Percentiles rank a stretch among this genome's conserved stretches.
phyloP scores from a whole-genome alignment of 169 alveolate genomes.

The Cryptosporidium parvum region DNA sequence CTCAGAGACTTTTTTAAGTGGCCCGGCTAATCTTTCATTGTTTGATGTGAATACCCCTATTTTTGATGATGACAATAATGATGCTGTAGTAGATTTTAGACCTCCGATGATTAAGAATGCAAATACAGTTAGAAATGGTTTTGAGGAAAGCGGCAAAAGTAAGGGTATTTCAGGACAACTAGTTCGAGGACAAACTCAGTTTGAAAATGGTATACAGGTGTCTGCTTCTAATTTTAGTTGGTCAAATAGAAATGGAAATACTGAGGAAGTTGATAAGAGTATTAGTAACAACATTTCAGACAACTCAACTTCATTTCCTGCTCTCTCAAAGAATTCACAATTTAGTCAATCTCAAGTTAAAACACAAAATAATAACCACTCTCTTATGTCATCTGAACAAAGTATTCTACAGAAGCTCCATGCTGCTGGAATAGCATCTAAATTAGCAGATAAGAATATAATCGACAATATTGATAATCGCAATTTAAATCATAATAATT shows the following conservation, averaged over 20 bases:
- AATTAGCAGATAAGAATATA: background rate
- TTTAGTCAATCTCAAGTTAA: conserved; percentile 15
- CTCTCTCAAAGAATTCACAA: conserved; percentile 39
- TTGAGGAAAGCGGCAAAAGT: background rate
- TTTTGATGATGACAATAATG: conserved; percentile 69
- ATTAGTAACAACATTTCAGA: conserved; percentile 4
- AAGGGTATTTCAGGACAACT: background rate
- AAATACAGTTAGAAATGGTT: background rate
- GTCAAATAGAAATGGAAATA: conserved; percentile 31
- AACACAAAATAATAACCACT: background rate
- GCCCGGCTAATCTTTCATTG: conserved; percentile 64
- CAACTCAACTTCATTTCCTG: conserved; percentile 52
- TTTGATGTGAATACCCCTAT: conserved; percentile 72
- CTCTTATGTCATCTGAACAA: background rate
- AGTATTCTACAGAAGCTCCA: conserved; percentile 42
- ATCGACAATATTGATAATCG: background rate
- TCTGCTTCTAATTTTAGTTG: conserved; percentile 58
- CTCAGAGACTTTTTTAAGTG: conserved; percentile 54
- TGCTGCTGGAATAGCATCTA: conserved; percentile 34
- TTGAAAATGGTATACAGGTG: background rate
- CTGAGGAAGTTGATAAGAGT: background rate
- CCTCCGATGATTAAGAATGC: background rate
- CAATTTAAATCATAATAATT: background rate
- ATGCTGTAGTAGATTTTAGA: conserved; percentile 2
- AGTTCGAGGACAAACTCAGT: background rate